Conservation (phyloP, 208 protist species). For the Acanthamoeba triangularis region DNA sequence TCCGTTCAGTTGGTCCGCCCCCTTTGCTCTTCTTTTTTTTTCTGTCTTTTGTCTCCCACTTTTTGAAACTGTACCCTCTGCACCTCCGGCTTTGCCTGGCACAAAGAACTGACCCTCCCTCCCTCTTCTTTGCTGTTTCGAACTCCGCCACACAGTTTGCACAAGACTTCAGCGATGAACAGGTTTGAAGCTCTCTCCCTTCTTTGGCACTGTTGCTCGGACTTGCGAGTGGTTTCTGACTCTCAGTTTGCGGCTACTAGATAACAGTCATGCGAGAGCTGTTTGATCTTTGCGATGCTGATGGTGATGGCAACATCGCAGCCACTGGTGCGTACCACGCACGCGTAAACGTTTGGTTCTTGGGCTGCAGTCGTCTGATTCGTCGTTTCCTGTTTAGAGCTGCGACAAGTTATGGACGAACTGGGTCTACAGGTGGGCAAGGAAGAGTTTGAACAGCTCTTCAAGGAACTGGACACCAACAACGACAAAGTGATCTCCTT, state of each 20-base stretch:
- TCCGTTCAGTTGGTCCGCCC: conserved; percentile 12
- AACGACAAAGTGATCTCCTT: conserved; percentile 60
- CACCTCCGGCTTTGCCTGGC: not conserved
- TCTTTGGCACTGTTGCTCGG: not conserved
- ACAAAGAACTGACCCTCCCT: not conserved
- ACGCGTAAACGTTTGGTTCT: not conserved
- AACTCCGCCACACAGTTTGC: not conserved
- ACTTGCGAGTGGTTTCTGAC: not conserved
- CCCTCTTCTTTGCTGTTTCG: not conserved
- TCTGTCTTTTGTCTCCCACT: not conserved
- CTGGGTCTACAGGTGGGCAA: conserved; percentile 11
- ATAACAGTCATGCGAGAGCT: conserved; percentile 46
- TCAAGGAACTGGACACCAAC: conserved; percentile 54
- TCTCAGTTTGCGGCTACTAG: not conserved
- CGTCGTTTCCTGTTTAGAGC: not conserved
- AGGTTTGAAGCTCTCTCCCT: not conserved
- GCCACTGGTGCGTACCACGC: not conserved
- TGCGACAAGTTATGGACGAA: conserved; percentile 56
- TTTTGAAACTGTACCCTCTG: not conserved
- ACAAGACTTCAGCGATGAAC: conserved; percentile 41
- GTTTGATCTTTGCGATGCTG: conserved; percentile 58
- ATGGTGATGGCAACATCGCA: conserved; percentile 50
- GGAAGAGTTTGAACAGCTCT: conserved; percentile 61
- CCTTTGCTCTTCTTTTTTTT: not conserved
- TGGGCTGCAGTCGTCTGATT: not conserved